A percentile compares a stretch with the other conserved stretches of the same genome.
These are phyloP conservation scores for Candida verbasci DNA, from an alignment of 805 yeast species.

Conservation along the genomic window DNA sequence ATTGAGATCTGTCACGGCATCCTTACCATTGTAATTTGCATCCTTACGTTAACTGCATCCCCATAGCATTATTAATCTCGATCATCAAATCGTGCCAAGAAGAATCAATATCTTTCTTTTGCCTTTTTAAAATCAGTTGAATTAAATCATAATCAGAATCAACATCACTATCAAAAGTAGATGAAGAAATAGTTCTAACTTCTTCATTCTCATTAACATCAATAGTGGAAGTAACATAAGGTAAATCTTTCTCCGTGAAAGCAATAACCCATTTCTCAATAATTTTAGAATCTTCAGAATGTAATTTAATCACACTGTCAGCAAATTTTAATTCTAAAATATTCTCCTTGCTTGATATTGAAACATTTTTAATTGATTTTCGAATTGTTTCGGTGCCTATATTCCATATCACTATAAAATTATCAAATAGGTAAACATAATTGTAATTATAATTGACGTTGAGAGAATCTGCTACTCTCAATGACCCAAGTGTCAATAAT, in stretches of 20 bases:
- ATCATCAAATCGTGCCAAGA: conserved; percentile 3
- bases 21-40: no score
- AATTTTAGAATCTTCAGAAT: conserved; percentile 16
- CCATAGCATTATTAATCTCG: conserved; percentile 5
- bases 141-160: conserved; percentile 22
- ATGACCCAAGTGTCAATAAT: conserved; percentile 27
- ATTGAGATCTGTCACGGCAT: no score
- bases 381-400: not conserved
- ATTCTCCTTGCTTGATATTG: conserved; percentile 6
- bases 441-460: conserved; percentile 16
- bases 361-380: conserved; percentile 1
- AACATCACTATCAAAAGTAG: conserved; percentile 10
- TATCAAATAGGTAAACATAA: conserved; percentile 30
- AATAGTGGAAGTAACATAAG: conserved; percentile 33
- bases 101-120: not conserved
- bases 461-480: conserved; percentile 33
- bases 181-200: not conserved
- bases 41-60: no score
- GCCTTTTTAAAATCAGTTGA: not conserved
- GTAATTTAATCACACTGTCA: not conserved
- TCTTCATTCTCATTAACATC: conserved; percentile 5
- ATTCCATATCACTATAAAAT: conserved; percentile 25
- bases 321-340: not conserved
- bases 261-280: conserved; percentile 44
- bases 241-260: conserved; percentile 33